phyloP scores from a whole-genome alignment of 306 rosid genomes.

The Begonia loranthoides region DNA sequence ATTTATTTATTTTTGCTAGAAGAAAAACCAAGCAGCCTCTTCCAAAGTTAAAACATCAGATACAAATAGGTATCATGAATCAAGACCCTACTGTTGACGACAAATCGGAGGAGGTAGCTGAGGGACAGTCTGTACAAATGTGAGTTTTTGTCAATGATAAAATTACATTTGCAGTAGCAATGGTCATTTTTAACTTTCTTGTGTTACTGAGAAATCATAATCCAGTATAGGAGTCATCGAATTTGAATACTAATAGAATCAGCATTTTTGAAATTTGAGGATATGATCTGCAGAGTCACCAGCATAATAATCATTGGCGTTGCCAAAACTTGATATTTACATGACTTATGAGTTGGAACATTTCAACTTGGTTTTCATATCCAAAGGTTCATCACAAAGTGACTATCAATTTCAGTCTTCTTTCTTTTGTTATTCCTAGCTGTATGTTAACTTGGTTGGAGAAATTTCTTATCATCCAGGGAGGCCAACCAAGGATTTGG shows the following conservation, averaged over 20 bases:
- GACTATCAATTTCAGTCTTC: too few relatives aligned
- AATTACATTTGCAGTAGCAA: background rate
- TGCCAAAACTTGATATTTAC: too few relatives aligned
- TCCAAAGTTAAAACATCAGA: slow-evolving; percentile 21
- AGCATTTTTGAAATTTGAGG: too few relatives aligned
- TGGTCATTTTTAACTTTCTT: background rate
- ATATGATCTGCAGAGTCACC: too few relatives aligned
- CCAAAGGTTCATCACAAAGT: too few relatives aligned
- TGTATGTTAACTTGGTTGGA: too few relatives aligned
- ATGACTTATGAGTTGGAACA: too few relatives aligned
- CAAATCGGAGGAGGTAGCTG: slow-evolving; percentile 16
- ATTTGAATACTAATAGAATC: too few relatives aligned
- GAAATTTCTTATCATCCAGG: slow-evolving; percentile 12
- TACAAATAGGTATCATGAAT: slow-evolving; percentile 18
- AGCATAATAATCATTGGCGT: too few relatives aligned
- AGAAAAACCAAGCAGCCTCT: slow-evolving; percentile 30
- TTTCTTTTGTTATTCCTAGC: too few relatives aligned
- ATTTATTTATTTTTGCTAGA: slow-evolving; percentile 10
- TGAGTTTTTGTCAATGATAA: slow-evolving; percentile 9
- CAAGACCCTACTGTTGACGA: slow-evolving; percentile 13
- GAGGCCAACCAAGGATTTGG: slow-evolving; percentile 4
- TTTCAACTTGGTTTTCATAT: too few relatives aligned
- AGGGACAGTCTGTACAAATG: slow-evolving; percentile 15
- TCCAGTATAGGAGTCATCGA: background rate
- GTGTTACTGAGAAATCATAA: background rate